Conservation (phyloP, 768 basidiomycete species). For the Rhizopogon salebrosus region DNA sequence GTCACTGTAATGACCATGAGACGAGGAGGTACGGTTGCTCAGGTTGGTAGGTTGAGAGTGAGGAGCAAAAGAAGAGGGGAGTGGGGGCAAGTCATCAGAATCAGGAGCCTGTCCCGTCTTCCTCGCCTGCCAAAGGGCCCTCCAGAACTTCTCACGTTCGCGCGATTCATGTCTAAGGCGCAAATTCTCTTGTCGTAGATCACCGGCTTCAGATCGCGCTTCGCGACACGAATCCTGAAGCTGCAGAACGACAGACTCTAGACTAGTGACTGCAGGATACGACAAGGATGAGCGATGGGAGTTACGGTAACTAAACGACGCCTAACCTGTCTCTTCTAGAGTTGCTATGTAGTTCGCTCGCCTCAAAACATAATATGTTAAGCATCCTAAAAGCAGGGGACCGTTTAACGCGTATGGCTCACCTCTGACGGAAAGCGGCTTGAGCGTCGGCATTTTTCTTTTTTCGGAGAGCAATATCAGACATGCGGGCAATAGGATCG, state of each 20-base stretch:
- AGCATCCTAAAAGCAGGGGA: background rate
- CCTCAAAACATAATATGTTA: constrained; percentile 16
- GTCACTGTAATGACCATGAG: constrained; percentile 31
- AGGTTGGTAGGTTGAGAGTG: constrained; percentile 28
- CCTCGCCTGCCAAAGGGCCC: constrained; percentile 59
- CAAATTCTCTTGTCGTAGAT: constrained; percentile 60
- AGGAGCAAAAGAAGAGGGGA: constrained; percentile 39
- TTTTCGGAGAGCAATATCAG: constrained; percentile 71
- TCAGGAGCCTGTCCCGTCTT: constrained; percentile 51
- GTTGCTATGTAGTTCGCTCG: constrained; percentile 85
- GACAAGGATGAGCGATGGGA: constrained; percentile 12
- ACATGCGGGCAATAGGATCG: constrained; percentile 37
- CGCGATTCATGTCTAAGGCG: constrained; percentile 59
- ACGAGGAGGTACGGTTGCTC: constrained; percentile 35
- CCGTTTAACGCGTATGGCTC: constrained; percentile 4
- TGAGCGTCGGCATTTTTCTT: constrained; percentile 91
- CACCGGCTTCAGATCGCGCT: constrained; percentile 53
- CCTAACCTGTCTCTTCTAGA: constrained; percentile 72
- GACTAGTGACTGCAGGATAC: constrained; percentile 56
- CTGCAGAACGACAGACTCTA: constrained; percentile 80
- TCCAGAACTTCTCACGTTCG: constrained; percentile 74
- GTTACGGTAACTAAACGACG: background rate
- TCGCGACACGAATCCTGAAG: constrained; percentile 79
- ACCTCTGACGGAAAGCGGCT: constrained; percentile 74
- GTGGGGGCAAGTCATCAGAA: constrained; percentile 45